Evolutionary conservation across 1,139 yeast species (phyloP), one percentile per base, ranked within the genome.

Genomic region (Blastobotrys capitulatus): DNA sequence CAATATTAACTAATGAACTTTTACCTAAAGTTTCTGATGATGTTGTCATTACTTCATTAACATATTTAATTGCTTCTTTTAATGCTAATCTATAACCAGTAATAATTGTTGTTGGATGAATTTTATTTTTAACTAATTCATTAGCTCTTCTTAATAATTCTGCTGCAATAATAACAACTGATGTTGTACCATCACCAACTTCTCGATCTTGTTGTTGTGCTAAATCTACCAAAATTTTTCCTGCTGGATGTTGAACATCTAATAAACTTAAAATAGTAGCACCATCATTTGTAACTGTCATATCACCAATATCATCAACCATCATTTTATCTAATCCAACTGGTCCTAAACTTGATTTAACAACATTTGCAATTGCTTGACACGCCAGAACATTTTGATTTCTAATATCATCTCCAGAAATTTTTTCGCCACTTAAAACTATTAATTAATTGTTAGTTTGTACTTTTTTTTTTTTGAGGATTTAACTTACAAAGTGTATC

Each of bases 171-270:
- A 92, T 88, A 44, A 92, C 97, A 44, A 92, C 97, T n/a, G 95
- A 85, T 1, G 75, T 72, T n/a, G 75, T 71, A 60, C 99, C 99
- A 66, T 94, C 99, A 52, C 99, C 99, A 52, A 94, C 96, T 71
- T 94, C 98, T 64, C 96, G 81, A 68, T 94, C 99, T 72, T 94
- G 99, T 68, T 94, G 98, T 68, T 92, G 97, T 2, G 98, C 99
- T 64, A 94, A 78, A 65, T 94, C 98, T 44, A 94, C 98, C 55
- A 94, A 75, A 59, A 94, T 92, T 71, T 88, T 89, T 20, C 98
- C 98, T 0, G 98, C 98, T 34, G 99, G 99, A 67, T 94, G 99
- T 70, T 94, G 97, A 48, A 94, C 97, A 66, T 94, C 98, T 57
- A 94, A 76, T 53, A 94, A 72, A 10, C 92, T 78, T 57, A 94